Base-by-base conservation (phyloP, 768 basidiomycete species). In the Gloeophyllum trabeum region DNA sequence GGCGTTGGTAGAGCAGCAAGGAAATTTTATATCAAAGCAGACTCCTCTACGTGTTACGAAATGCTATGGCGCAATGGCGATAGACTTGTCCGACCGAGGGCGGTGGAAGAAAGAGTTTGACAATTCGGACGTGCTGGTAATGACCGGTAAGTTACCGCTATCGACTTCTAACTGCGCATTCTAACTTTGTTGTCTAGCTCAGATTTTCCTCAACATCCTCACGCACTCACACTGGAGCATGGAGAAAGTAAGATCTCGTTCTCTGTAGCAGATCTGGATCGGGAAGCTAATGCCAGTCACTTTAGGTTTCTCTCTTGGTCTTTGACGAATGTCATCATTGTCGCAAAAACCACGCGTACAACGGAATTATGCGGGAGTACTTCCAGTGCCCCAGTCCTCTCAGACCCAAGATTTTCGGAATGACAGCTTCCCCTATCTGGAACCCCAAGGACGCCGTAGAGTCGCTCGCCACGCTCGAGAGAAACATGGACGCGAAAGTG, bases 341-440 rank as follows among this genome's bases (percentile, higher is more conserved):
- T 0, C 60, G 65, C 41, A 75, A 74, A 51, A 73, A 72, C 42
- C 70, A 77, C 42, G 69, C 76, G 1, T 75, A 75, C 44, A 74
- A 74, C 40, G 66, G 66, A 16, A 71, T 79, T 43, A 73, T 79
- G 72, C 62, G 64, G 16, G 67, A 76, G 37, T 75, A 78, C 54
- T 76, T 69, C 46, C 66, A 66, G 41, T 64, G 56, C 35, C 66
- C 61, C 30, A 51, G 32, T 21, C 39, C 51, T 1, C 51, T 62
- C 16, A 67, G 81, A n/a, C 85, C 87, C 6, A 89, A 85, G 55
- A 68, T 94, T n/a, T 87, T 93, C 46, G 91, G 91, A 3, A 84
- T 94, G 80, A 93, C 91, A 0, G 91, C 91, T 0, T 90, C 86
- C 14, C 90, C 90, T 0, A 77, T 90, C 20, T 89, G 83, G 81